Base-by-base conservation (phyloP, 257 asterid species). In the Prunella vulgaris region DNA sequence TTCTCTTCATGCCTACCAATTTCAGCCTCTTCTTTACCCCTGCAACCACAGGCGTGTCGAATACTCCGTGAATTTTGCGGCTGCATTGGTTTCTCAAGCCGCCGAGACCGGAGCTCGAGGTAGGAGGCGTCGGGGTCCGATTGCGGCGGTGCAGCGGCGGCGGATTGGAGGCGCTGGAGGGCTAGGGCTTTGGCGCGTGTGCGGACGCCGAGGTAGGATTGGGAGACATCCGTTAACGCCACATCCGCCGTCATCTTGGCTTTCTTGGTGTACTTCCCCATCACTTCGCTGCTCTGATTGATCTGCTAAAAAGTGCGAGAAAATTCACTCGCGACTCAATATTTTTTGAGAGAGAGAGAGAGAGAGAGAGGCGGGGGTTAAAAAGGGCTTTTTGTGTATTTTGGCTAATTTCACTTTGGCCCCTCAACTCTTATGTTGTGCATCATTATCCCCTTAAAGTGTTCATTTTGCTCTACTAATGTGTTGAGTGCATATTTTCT, bases 161-260 rank as follows among this genome's bases (percentile, higher is more conserved):
- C 30, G 46, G 83, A 58, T 15, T 81, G 83, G 1, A 76, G 87
- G 71, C 88, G 85, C 25, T 81, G 94, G 10, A 90, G 86, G 1
- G 94, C 87, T 72, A 90, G 86, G 84, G 92, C 84, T 82, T 84
- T 87, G 59, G 96, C 86, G 56, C 92, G 87, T 5, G 96, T 88
- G 12, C 87, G 91, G 1, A 87, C 96, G 17, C 96, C 97, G 46
- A 85, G 83, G 37, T 79, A 64, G 14, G 85, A 72, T 57, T 84
- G 87, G 0, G 89, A 74, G 53, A 71, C 80, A 8, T 90, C 96
- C 83, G 70, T 82, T 8, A 84, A 78, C 13, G 86, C 84, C 1
- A 87, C 86, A 66, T 83, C 89, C 5, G 67, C 78, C 0, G 85
- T 62, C 49, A 79, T 52, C 66, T 82, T 83, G 10, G 84, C 73